Evolutionary conservation across 257 asterid species (phyloP).

Genomic region (Leptodermis oblonga): DNA sequence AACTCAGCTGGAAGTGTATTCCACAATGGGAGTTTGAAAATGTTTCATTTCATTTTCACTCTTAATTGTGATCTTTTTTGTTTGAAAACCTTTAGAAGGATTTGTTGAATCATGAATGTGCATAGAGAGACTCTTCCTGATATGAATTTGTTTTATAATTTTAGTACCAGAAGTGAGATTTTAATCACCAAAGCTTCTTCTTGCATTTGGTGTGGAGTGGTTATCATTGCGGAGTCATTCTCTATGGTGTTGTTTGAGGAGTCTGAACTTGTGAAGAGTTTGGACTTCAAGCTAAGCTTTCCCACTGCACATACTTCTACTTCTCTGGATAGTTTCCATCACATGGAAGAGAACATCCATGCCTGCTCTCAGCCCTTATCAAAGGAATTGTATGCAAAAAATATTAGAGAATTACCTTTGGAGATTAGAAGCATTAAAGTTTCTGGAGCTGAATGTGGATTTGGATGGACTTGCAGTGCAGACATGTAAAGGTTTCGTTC

Average conservation of each 20-base stretch:
- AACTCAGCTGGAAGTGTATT: no score
- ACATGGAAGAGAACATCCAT: constrained; percentile 28
- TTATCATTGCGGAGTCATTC: constrained; percentile 58
- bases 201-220: constrained; percentile 97
- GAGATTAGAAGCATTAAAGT: constrained; percentile 52
- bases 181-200: no score
- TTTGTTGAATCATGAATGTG: no score
- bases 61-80: no score
- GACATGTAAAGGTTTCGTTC: constrained; percentile 57
- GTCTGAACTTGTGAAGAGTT: constrained; percentile 44
- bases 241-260: constrained; percentile 66
- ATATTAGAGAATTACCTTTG: constrained; percentile 73
- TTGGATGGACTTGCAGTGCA: constrained; percentile 65
- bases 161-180: no score
- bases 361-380: constrained; percentile 50
- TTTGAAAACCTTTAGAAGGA: no score
- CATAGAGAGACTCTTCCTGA: no score
- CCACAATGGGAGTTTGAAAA: no score
- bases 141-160: no score
- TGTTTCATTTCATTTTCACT: no score
- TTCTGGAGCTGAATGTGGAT: constrained; percentile 75
- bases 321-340: constrained; percentile 31
- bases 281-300: constrained; percentile 58
- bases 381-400: constrained; percentile 72
- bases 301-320: constrained; percentile 36